phyloP scores from a whole-genome alignment of 176 grass and related monocot species.

The Oryza punctata region DNA sequence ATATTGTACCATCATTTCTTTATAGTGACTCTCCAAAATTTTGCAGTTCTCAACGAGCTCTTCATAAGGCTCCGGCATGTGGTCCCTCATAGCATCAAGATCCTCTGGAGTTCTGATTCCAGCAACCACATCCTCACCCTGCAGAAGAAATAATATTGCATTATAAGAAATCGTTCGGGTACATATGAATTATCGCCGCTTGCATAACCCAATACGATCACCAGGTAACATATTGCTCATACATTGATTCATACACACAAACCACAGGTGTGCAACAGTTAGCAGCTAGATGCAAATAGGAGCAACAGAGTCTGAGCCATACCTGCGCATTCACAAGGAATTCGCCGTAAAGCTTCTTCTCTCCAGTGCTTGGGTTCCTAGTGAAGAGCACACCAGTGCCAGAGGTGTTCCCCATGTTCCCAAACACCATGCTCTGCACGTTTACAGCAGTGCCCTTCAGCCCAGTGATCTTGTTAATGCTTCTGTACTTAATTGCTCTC shows the following conservation, averaged over 20 bases:
- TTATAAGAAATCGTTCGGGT: background rate
- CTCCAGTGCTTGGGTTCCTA: slow-evolving; percentile 87
- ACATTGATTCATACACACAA: background rate
- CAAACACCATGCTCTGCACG: slow-evolving; percentile 97
- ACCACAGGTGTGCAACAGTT: background rate
- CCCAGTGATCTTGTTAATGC: slow-evolving; percentile 89
- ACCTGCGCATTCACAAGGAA: slow-evolving; percentile 96
- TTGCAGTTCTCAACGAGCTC: slow-evolving; percentile 94
- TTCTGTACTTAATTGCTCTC: slow-evolving; percentile 86
- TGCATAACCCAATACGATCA: background rate
- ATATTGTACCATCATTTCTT: slow-evolving; percentile 89
- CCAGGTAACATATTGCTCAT: background rate
- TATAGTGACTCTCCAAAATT: slow-evolving; percentile 91
- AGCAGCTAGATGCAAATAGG: background rate
- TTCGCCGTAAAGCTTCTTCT: slow-evolving; percentile 97
- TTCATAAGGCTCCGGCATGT: slow-evolving; percentile 70
- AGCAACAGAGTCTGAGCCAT: background rate
- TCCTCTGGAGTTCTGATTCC: slow-evolving; percentile 94
- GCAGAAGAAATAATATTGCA: slow-evolving; percentile 4
- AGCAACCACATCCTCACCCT: slow-evolving; percentile 98
- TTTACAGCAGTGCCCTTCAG: slow-evolving; percentile 89
- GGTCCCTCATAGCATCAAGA: slow-evolving; percentile 72
- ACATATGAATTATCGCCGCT: background rate
- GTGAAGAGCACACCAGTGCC: slow-evolving; percentile 99
- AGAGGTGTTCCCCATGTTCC: slow-evolving; percentile 96